Conservation (phyloP, 129 eudicot genomes). For the Gnaphalium uliginosum region DNA sequence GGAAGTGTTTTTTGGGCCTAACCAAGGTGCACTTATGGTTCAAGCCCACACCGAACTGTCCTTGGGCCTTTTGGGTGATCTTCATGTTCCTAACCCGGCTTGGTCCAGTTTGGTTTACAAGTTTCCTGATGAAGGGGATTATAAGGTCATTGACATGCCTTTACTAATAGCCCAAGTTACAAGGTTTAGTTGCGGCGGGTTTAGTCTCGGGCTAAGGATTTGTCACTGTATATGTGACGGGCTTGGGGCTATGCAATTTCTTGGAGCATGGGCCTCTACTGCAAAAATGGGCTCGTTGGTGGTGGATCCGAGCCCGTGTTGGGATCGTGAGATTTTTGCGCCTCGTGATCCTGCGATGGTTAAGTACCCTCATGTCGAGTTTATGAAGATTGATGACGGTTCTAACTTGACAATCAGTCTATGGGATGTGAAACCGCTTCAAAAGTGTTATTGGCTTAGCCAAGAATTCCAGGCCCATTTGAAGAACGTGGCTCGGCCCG, state of each 20-base stretch:
- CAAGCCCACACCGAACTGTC: conserved; percentile 65
- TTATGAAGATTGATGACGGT: conserved; percentile 59
- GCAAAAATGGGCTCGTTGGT: conserved; percentile 60
- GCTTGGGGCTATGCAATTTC: conserved; percentile 93
- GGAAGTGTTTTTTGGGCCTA: conserved; percentile 74
- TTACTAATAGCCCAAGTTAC: conserved; percentile 85
- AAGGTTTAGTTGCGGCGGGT: conserved; percentile 78
- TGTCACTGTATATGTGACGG: conserved; percentile 97
- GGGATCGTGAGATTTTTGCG: conserved; percentile 70
- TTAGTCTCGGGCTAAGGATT: conserved; percentile 87
- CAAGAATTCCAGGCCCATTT: conserved; percentile 59
- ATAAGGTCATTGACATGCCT: conserved; percentile 86
- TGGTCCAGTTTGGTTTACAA: conserved; percentile 63
- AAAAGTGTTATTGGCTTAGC: conserved; percentile 68
- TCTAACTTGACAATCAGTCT: conserved; percentile 68
- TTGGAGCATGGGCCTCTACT: conserved; percentile 78
- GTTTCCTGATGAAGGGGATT: conserved; percentile 73
- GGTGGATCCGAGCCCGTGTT: conserved; percentile 59
- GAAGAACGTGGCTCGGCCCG: conserved; percentile 45
- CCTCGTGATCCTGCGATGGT: conserved; percentile 75
- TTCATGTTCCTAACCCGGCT: conserved; percentile 77
- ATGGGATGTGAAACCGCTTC: conserved; percentile 65
- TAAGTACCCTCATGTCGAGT: conserved; percentile 66
- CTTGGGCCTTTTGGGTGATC: conserved; percentile 60
- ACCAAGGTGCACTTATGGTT: conserved; percentile 73